These are phyloP conservation scores for Solanum tarijense DNA, from an alignment of 257 asterid species.

Conservation along the genomic window DNA sequence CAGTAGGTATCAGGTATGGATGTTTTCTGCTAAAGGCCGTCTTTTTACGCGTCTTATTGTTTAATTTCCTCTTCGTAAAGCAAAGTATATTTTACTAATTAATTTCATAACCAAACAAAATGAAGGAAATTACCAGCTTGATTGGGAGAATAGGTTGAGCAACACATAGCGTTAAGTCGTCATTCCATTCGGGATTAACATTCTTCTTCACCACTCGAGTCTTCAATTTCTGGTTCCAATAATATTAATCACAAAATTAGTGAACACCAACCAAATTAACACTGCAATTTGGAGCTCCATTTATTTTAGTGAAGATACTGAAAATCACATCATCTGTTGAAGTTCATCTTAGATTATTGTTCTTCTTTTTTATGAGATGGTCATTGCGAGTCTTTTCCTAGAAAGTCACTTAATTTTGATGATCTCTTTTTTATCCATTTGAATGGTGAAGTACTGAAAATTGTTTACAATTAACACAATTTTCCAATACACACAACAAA, in stretches of 20 bases:
- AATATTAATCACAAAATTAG: neutral
- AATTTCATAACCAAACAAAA: neutral
- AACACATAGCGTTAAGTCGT: constrained; percentile 56
- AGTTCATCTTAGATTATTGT: neutral
- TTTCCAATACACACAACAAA: neutral
- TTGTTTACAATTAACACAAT: no score
- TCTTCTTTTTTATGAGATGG: no score
- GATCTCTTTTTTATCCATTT: no score
- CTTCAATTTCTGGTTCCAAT: constrained; percentile 47
- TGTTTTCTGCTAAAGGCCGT: neutral
- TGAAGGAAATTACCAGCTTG: constrained; percentile 37
- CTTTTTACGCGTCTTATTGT: neutral
- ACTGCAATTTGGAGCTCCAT: neutral
- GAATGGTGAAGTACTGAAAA: neutral
- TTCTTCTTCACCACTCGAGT: constrained; percentile 65
- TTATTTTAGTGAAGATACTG: neutral
- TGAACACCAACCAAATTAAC: neutral
- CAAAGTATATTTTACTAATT: neutral
- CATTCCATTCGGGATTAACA: constrained; percentile 72
- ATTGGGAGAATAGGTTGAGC: constrained; percentile 46
- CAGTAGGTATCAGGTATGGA: neutral
- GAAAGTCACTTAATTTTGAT: neutral
- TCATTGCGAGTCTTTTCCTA: no score
- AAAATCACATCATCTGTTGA: neutral
- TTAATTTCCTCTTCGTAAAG: neutral